phyloP scores from a whole-genome alignment of 352 stramenopile species.

The Phytophthora quininea region DNA sequence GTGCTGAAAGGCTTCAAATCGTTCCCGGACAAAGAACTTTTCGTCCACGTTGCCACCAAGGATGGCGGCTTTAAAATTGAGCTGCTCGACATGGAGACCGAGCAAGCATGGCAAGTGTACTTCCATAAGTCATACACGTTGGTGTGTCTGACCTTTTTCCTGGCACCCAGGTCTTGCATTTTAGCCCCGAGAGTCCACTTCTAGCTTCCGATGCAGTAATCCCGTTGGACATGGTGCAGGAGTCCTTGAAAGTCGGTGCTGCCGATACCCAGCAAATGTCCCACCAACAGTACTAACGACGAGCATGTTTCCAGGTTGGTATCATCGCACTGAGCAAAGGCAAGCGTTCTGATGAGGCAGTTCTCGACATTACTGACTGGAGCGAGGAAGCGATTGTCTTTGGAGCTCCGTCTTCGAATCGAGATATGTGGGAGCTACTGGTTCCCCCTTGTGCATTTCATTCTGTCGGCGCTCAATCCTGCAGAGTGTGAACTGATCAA shows the following conservation, averaged over 20 bases:
- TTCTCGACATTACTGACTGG: conserved; percentile 3
- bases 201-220: conserved; percentile 8
- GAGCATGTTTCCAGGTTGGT: background rate
- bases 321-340: background rate
- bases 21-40: background rate
- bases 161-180: background rate
- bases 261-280: background rate
- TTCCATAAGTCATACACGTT: background rate
- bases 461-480: background rate
- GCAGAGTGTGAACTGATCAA: conserved; percentile 8
- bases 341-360: background rate
- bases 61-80: conserved; percentile 16
- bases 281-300: background rate
- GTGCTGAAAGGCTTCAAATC: conserved; percentile 9
- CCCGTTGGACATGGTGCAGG: conserved; percentile 9
- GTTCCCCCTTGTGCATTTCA: conserved; percentile 10
- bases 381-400: background rate
- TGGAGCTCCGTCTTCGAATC: conserved; percentile 13
- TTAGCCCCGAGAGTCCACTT: conserved; percentile 3
- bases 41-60: conserved; percentile 7
- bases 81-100: conserved; percentile 1
- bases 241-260: conserved; percentile 11
- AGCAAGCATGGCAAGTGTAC: conserved; percentile 9
- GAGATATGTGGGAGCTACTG: conserved; percentile 5
- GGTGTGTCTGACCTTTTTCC: background rate